Evolutionary conservation across 108 stramenopile species (phyloP).

Genomic region (Fragilariopsis cylindrus): DNA sequence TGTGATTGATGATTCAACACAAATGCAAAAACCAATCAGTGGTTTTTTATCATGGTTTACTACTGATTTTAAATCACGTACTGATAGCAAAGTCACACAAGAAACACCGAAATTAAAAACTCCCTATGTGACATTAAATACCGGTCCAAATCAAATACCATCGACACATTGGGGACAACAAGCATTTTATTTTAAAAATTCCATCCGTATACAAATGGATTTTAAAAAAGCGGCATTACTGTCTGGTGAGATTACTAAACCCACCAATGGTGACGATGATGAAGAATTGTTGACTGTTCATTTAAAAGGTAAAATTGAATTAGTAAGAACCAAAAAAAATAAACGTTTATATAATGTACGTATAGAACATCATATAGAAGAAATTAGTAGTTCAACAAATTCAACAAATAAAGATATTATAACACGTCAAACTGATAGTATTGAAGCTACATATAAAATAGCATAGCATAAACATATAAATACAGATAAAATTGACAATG

Average conservation of each 20-base stretch:
- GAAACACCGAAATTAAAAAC: conserved; percentile 64
- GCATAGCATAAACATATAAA: too few relatives aligned
- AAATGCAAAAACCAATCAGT: conserved; percentile 50
- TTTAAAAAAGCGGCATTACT: not conserved
- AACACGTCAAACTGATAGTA: too few relatives aligned
- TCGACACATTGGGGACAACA: conserved; percentile 99
- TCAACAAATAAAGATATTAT: not conserved
- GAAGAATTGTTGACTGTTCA: conserved; percentile 44
- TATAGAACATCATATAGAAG: conserved; percentile 30
- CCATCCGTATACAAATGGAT: conserved; percentile 58
- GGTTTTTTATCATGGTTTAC: conserved; percentile 98
- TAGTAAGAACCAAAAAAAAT: conserved; percentile 87
- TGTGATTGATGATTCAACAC: conserved; percentile 59
- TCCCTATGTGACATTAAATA: conserved; percentile 79
- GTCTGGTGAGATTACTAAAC: not conserved
- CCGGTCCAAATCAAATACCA: conserved; percentile 88
- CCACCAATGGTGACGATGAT: not conserved
- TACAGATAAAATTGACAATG: too few relatives aligned
- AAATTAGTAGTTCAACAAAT: conserved; percentile 16
- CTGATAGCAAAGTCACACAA: conserved; percentile 57
- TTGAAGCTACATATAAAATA: too few relatives aligned
- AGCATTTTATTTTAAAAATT: conserved; percentile 77
- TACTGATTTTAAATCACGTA: conserved; percentile 88
- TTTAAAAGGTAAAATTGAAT: conserved; percentile 69
- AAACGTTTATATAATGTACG: conserved; percentile 87